Evolutionary conservation across 2,329 filamentous ascomycete species (phyloP).

Genomic region (Penicillium sp.): DNA sequence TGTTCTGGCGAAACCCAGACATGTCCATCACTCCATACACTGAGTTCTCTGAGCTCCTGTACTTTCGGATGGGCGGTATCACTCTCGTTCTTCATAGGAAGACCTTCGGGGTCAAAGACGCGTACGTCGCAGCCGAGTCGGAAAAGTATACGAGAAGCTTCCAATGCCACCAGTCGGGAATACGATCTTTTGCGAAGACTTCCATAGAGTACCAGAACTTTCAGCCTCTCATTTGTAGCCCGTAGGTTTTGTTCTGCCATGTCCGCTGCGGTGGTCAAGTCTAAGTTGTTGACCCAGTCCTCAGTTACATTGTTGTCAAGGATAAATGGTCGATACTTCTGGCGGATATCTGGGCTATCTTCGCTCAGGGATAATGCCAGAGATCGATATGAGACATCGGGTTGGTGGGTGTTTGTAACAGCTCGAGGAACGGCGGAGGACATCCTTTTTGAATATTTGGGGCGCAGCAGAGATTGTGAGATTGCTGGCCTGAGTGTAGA

Average conservation of each 20-base stretch:
- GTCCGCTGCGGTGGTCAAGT: slow-evolving; percentile 54
- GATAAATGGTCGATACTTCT: slow-evolving; percentile 60
- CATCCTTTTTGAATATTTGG: slow-evolving; percentile 3
- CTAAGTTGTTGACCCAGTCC: slow-evolving; percentile 60
- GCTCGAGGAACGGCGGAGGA: slow-evolving; percentile 1
- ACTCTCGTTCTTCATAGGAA: slow-evolving; percentile 64
- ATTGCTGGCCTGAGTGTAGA: background rate
- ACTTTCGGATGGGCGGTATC: slow-evolving; percentile 61
- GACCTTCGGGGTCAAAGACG: slow-evolving; percentile 57
- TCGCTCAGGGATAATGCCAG: slow-evolving; percentile 49
- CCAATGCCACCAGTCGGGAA: slow-evolving; percentile 60
- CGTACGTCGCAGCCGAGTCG: slow-evolving; percentile 67
- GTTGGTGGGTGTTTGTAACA: background rate
- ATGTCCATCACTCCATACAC: slow-evolving; percentile 65
- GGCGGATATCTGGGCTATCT: slow-evolving; percentile 50
- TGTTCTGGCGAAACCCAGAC: slow-evolving; percentile 67
- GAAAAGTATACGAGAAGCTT: slow-evolving; percentile 61
- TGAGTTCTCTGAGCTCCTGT: slow-evolving; percentile 61
- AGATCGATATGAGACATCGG: slow-evolving; percentile 20
- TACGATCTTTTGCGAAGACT: slow-evolving; percentile 60
- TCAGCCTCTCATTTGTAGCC: slow-evolving; percentile 46
- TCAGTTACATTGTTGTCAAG: slow-evolving; percentile 38
- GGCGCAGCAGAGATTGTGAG: background rate
- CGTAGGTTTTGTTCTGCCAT: slow-evolving; percentile 53
- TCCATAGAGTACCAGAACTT: slow-evolving; percentile 62